These are phyloP conservation scores for Violaceomyces palustris DNA, from an alignment of 1,284 basidiomycete species.

Conservation along the genomic window DNA sequence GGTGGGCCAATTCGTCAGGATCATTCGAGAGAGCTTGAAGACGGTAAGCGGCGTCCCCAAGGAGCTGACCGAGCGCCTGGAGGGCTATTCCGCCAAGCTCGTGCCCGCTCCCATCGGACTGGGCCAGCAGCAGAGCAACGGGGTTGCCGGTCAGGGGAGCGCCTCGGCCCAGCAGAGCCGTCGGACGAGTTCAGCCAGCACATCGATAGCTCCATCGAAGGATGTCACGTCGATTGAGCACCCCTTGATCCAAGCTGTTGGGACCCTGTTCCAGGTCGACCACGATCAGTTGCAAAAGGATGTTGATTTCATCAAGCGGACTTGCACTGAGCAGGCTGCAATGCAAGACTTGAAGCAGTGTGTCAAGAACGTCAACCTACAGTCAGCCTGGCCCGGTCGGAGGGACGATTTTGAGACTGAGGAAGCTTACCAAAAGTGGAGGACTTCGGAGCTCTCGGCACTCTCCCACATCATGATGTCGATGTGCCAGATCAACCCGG, in stretches of 20 bases:
- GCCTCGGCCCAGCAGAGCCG: conserved; percentile 18
- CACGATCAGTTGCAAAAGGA: conserved; percentile 68
- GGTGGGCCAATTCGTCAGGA: conserved; percentile 76
- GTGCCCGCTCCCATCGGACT: conserved; percentile 55
- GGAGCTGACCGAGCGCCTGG: conserved; percentile 73
- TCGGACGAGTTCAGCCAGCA: conserved; percentile 25
- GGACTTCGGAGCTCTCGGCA: conserved; percentile 72
- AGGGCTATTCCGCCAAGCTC: conserved; percentile 75
- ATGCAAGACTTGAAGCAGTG: conserved; percentile 63
- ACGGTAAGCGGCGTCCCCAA: conserved; percentile 57
- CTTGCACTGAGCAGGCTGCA: conserved; percentile 64
- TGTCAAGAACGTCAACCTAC: conserved; percentile 82
- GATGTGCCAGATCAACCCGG: conserved; percentile 81
- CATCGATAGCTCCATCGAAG: too few species aligned
- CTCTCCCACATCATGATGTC: conserved; percentile 81
- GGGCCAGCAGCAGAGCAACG: too few species aligned
- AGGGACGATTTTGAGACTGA: conserved; percentile 77
- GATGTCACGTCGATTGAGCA: background rate
- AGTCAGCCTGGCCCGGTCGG: conserved; percentile 74
- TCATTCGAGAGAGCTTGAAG: conserved; percentile 72
- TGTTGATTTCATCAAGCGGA: conserved; percentile 64
- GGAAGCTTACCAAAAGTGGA: conserved; percentile 78
- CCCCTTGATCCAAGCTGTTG: conserved; percentile 59
- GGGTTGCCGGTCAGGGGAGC: conserved; percentile 1
- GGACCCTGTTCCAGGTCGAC: conserved; percentile 69